Conservation (phyloP, 2,329 filamentous ascomycete species). For the Epichloe bromicola region DNA sequence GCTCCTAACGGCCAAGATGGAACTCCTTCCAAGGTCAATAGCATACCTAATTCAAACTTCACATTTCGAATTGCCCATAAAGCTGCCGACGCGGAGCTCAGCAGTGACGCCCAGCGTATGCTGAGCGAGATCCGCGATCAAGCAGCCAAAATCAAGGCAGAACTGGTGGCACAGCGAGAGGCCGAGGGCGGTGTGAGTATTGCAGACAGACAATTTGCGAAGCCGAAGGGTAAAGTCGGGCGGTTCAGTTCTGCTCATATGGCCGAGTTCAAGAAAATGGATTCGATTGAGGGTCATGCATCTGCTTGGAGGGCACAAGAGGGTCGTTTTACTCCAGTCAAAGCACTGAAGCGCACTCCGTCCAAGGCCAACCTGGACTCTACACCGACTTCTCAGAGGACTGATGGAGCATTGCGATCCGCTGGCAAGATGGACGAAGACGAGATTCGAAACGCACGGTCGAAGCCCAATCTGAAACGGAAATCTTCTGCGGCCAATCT, state of each 20-base stretch:
- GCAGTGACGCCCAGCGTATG: slow-evolving; percentile 46
- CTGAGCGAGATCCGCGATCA: slow-evolving; percentile 60
- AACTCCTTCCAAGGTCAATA: slow-evolving; percentile 50
- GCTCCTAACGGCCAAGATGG: slow-evolving; percentile 19
- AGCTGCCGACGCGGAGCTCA: slow-evolving; percentile 38
- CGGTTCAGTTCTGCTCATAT: slow-evolving; percentile 80
- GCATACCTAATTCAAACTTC: slow-evolving; percentile 44
- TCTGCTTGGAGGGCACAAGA: slow-evolving; percentile 58
- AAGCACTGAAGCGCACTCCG: slow-evolving; percentile 26
- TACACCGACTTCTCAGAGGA: slow-evolving; percentile 19
- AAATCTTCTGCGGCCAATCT: slow-evolving; percentile 20
- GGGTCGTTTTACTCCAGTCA: slow-evolving; percentile 37
- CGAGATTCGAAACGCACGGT: slow-evolving; percentile 32
- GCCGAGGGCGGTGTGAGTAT: slow-evolving; percentile 31
- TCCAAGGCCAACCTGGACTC: slow-evolving; percentile 32
- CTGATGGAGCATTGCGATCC: slow-evolving; percentile 36
- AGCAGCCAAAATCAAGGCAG: slow-evolving; percentile 55
- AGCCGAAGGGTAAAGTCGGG: slow-evolving; percentile 61
- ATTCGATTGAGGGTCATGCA: slow-evolving; percentile 79
- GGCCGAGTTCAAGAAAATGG: slow-evolving; percentile 92
- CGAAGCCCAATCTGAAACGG: slow-evolving; percentile 24
- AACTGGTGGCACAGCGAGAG: slow-evolving; percentile 50
- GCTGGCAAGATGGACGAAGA: slow-evolving; percentile 51
- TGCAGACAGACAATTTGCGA: slow-evolving; percentile 57
- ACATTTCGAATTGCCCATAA: slow-evolving; percentile 55